These are phyloP conservation scores for Aspergillus fischeri DNA, from an alignment of 2,329 filamentous ascomycete species.

Conservation along the genomic window DNA sequence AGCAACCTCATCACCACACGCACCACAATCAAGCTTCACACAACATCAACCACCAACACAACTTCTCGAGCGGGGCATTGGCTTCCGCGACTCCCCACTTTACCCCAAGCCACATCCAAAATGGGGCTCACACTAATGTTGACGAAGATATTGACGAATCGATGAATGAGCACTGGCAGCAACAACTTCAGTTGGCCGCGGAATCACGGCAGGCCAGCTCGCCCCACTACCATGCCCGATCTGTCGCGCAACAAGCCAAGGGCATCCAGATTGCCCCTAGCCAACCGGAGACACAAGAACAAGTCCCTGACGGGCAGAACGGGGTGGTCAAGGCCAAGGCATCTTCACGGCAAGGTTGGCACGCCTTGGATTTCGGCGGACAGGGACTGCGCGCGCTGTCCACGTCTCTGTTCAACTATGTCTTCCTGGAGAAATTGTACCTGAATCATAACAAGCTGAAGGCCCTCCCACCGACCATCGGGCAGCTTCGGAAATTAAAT, in stretches of 20 bases:
- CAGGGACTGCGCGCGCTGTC: constrained; percentile 85
- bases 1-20: constrained; percentile 41
- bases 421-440: constrained; percentile 86
- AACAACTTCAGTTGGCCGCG: constrained; percentile 77
- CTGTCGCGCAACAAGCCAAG: constrained; percentile 45
- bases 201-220: constrained; percentile 66
- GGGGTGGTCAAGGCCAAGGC: constrained; percentile 60
- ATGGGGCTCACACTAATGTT: constrained; percentile 54
- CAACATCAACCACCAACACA: constrained; percentile 47
- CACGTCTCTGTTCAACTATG: constrained; percentile 75
- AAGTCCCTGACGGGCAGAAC: constrained; percentile 55
- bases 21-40: constrained; percentile 43
- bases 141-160: constrained; percentile 55
- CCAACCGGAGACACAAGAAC: constrained; percentile 47
- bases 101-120: constrained; percentile 55
- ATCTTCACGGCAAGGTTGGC: constrained; percentile 71
- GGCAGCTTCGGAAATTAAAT: constrained; percentile 73
- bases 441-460: constrained; percentile 89
- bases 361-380: constrained; percentile 91
- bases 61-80: constrained; percentile 45
- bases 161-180: constrained; percentile 74
- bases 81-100: constrained; percentile 54
- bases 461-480: constrained; percentile 73
- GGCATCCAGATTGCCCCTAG: constrained; percentile 45
- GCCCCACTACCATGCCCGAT: constrained; percentile 64